Conservation (phyloP, 2,329 filamentous ascomycete genomes). For the Beauveria asiatica region DNA sequence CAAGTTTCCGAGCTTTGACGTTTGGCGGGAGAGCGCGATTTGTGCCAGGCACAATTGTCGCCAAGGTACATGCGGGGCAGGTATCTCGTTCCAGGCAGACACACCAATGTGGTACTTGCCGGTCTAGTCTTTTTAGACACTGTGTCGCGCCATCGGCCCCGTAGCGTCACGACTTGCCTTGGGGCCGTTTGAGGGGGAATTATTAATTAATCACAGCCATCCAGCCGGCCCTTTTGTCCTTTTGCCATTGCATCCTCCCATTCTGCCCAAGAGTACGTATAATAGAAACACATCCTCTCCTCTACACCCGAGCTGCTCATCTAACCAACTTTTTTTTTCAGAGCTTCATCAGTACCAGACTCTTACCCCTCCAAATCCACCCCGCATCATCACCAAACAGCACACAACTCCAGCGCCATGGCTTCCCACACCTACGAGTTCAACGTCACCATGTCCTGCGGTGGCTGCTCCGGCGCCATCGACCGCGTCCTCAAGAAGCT, state of each 20-base stretch:
- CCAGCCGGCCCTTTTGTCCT: background rate
- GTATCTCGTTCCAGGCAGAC: background rate
- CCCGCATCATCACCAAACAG: constrained; percentile 4
- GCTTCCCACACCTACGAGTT: constrained; percentile 79
- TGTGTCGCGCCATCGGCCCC: constrained; percentile 6
- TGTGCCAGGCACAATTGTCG: constrained; percentile 5
- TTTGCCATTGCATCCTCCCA: background rate
- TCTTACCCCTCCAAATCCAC: background rate
- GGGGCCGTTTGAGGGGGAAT: constrained; percentile 2
- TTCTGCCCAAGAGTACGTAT: background rate
- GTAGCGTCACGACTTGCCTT: constrained; percentile 6
- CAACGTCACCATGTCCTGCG: constrained; percentile 87
- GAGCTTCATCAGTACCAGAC: background rate
- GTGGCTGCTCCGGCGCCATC: constrained; percentile 91
- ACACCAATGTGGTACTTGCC: background rate
- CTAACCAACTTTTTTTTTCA: background rate
- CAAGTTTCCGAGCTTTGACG: constrained; percentile 11
- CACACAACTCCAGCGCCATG: constrained; percentile 58
- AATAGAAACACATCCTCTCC: background rate
- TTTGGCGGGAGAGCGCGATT: background rate
- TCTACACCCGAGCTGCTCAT: background rate
- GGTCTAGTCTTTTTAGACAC: background rate
- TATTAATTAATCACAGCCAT: constrained; percentile 5
- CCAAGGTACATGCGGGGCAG: background rate
- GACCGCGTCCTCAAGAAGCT: constrained; percentile 88